Conservation (phyloP, 805 yeast genomes). For the Candida andamanensis region DNA sequence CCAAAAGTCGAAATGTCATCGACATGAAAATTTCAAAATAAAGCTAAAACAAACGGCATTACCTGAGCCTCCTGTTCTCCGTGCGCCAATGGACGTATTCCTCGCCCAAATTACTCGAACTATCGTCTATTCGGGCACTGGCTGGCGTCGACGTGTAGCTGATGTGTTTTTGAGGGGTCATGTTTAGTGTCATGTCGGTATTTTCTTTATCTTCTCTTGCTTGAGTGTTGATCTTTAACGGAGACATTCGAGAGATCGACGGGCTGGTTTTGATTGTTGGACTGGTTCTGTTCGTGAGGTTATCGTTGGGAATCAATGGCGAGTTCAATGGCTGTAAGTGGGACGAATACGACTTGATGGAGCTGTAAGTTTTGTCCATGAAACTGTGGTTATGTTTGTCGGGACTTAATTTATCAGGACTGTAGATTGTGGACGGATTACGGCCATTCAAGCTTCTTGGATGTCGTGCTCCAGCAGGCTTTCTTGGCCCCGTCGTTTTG, state of each 20-base stretch:
- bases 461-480: no score
- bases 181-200: slow-evolving; percentile 5
- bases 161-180: slow-evolving; percentile 10
- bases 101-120: slow-evolving; percentile 35
- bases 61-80: no score
- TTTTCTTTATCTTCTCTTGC: slow-evolving; percentile 10
- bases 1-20: no score
- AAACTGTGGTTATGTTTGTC: no score
- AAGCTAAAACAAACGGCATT: no score
- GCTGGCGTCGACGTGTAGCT: slow-evolving; percentile 11
- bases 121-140: slow-evolving; percentile 21
- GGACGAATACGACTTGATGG: slow-evolving; percentile 2
- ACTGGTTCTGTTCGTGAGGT: neutral
- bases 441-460: no score
- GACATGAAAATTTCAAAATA: no score
- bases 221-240: slow-evolving; percentile 5
- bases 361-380: no score
- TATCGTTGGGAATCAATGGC: slow-evolving; percentile 5
- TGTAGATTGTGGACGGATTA: no score
- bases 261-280: slow-evolving; percentile 1
- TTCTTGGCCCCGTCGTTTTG: no score
- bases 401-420: no score
- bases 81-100: slow-evolving; percentile 38
- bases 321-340: slow-evolving; percentile 11
- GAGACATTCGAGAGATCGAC: slow-evolving; percentile 5